Evolutionary conservation across 305 asterid species (phyloP).

Genomic region (Fraxinus sp.): DNA sequence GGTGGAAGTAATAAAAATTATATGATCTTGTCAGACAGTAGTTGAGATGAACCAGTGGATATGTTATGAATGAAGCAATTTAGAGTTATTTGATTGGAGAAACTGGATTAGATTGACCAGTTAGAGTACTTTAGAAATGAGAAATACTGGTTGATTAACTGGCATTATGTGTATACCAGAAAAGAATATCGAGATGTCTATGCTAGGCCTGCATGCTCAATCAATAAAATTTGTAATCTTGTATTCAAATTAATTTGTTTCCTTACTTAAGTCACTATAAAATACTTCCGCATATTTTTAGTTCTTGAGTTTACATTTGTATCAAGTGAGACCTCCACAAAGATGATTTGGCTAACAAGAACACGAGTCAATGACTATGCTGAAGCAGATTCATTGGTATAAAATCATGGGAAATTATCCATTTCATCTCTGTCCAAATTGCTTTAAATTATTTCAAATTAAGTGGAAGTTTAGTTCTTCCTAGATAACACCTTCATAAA

Average conservation of each 20-base stretch:
- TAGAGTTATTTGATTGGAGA: neutral
- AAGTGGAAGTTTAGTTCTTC: neutral
- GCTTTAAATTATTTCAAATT: neutral
- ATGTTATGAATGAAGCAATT: neutral
- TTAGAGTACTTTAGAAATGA: neutral
- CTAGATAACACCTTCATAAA: neutral
- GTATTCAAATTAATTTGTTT: neutral
- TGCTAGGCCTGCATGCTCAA: neutral
- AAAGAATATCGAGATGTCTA: neutral
- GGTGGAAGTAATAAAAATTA: neutral
- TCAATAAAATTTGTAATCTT: neutral
- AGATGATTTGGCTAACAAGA: neutral
- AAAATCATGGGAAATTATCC: neutral
- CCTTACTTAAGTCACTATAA: neutral
- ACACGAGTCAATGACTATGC: neutral
- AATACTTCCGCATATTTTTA: neutral
- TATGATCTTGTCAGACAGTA: neutral
- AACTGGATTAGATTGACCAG: neutral
- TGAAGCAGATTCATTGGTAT: neutral
- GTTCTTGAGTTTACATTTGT: neutral
- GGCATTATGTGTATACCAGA: neutral
- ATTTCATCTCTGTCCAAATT: neutral
- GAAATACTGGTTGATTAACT: neutral
- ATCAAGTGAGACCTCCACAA: neutral
- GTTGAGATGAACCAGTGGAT: too few relatives aligned